Conservation (phyloP, 371 early-diverging fungal species). For the Capniomyces stellatus region DNA sequence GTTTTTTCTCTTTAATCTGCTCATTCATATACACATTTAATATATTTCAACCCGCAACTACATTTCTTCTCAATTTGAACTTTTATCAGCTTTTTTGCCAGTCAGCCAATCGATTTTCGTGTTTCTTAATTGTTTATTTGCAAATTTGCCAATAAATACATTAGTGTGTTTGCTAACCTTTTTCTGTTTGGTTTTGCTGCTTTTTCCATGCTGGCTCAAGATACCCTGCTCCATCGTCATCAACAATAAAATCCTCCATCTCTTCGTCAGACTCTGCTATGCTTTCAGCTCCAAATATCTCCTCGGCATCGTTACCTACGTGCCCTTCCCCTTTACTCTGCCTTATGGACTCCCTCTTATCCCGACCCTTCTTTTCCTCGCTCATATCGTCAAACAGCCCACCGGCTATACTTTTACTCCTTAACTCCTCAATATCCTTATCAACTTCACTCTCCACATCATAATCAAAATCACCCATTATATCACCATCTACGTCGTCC, state of each 20-base stretch:
- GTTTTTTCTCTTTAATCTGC: background rate
- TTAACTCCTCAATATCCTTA: conserved; percentile 5
- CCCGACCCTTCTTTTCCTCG: too few species aligned
- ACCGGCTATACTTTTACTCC: background rate
- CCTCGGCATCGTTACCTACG: conserved; percentile 1
- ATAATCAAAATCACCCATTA: conserved; percentile 18
- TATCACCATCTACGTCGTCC: conserved; percentile 1
- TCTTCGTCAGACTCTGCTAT: conserved; percentile 13
- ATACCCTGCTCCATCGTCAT: conserved; percentile 38
- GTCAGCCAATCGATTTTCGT: too few species aligned
- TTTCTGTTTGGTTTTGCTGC: background rate
- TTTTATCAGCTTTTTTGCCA: too few species aligned
- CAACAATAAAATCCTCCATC: conserved; percentile 56
- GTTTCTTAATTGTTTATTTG: background rate
- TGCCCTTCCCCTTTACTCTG: too few species aligned
- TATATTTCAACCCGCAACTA: too few species aligned
- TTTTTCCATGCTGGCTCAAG: background rate
- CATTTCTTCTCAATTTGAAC: too few species aligned
- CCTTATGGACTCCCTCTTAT: too few species aligned
- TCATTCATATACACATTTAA: background rate
- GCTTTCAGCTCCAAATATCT: background rate
- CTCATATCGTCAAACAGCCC: conserved; percentile 5
- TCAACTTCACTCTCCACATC: conserved; percentile 9
- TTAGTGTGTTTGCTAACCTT: background rate
- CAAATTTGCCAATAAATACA: background rate